phyloP scores from a whole-genome alignment of 2,329 filamentous ascomycete species.

The Aspergillus glaucus region DNA sequence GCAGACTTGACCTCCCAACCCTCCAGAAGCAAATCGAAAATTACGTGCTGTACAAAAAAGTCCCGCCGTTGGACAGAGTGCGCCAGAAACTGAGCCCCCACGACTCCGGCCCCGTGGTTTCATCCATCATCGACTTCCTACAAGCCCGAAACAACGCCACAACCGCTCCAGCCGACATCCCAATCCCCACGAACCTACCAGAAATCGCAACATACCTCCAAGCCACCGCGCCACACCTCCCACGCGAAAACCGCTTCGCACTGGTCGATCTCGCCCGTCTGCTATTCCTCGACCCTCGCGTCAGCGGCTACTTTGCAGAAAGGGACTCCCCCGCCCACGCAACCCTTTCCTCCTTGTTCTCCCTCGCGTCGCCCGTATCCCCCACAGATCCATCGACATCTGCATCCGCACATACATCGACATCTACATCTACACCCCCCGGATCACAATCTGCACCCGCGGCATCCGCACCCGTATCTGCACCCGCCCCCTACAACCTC shows the following conservation, averaged over 20 bases:
- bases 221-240: slow-evolving; percentile 50
- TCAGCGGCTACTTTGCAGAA: slow-evolving; percentile 70
- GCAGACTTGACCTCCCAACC: slow-evolving; percentile 62
- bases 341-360: slow-evolving; percentile 55
- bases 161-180: slow-evolving; percentile 57
- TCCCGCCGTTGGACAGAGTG: slow-evolving; percentile 77
- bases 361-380: slow-evolving; percentile 43
- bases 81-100: slow-evolving; percentile 64
- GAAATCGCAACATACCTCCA: slow-evolving; percentile 59
- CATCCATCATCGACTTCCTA: slow-evolving; percentile 64
- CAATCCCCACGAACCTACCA: slow-evolving; percentile 65
- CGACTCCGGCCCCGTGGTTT: slow-evolving; percentile 55
- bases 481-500: slow-evolving; percentile 65
- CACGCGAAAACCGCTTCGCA: slow-evolving; percentile 65
- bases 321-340: slow-evolving; percentile 59
- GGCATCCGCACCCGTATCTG: slow-evolving; percentile 57
- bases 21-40: slow-evolving; percentile 59
- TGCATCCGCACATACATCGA: slow-evolving; percentile 27
- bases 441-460: slow-evolving; percentile 64
- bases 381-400: no score
- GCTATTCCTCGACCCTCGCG: slow-evolving; percentile 67
- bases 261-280: slow-evolving; percentile 79
- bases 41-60: slow-evolving; percentile 69
- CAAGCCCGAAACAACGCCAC: slow-evolving; percentile 46
- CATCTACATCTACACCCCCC: slow-evolving; percentile 69